phyloP scores from a whole-genome alignment of 2,329 filamentous ascomycete genomes.

The Scytalidium lignicola region DNA sequence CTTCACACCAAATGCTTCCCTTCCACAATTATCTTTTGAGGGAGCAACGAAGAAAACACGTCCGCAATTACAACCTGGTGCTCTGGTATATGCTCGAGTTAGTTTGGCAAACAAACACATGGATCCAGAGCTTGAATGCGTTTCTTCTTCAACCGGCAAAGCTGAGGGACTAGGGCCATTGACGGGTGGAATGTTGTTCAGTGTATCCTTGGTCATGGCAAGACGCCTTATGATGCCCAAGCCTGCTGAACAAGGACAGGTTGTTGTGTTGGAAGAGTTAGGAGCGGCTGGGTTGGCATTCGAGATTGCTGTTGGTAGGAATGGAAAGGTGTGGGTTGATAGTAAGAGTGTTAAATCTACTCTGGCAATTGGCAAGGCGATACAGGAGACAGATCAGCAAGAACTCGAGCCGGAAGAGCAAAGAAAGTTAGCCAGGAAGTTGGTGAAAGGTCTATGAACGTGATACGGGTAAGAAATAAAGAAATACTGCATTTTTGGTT shows the following conservation, averaged over 20 bases:
- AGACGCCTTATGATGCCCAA: constrained; percentile 67
- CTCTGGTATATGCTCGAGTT: constrained; percentile 86
- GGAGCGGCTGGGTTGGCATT: constrained; percentile 74
- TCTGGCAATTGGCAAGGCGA: constrained; percentile 70
- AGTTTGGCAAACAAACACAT: constrained; percentile 72
- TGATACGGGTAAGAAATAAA: neutral
- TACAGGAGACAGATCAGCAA: constrained; percentile 72
- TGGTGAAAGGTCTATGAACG: constrained; percentile 41
- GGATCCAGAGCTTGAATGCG: constrained; percentile 86
- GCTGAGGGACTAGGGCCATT: constrained; percentile 82
- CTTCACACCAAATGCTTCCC: constrained; percentile 57
- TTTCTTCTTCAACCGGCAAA: constrained; percentile 81
- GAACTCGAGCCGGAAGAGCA: constrained; percentile 60
- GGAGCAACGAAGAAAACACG: constrained; percentile 87
- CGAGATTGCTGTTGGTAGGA: constrained; percentile 88
- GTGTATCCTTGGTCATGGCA: constrained; percentile 76
- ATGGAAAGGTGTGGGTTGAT: constrained; percentile 89
- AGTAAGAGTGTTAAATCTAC: constrained; percentile 69
- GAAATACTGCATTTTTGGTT: neutral
- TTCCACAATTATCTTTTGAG: constrained; percentile 90
- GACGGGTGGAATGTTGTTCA: constrained; percentile 79
- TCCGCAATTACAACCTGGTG: constrained; percentile 67
- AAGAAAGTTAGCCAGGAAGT: constrained; percentile 62
- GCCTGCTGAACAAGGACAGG: constrained; percentile 53
- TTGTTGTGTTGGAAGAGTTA: constrained; percentile 75